Evolutionary conservation across 2,329 filamentous ascomycete genomes (phyloP).

Genomic region (Fusarium falciforme): DNA sequence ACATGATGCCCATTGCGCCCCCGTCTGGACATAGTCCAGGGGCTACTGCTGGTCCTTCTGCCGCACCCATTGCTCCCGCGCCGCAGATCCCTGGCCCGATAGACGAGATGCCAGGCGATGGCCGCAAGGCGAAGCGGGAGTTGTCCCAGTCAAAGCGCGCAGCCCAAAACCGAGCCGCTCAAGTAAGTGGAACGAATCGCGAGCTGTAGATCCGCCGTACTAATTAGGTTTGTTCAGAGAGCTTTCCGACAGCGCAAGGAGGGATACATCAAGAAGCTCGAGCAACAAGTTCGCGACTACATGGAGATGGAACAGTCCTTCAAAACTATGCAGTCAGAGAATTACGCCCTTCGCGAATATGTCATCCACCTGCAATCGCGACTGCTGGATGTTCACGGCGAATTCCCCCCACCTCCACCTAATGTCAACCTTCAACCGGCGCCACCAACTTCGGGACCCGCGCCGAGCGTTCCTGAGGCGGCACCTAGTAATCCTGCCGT

Average conservation of each 20-base stretch:
- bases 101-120: constrained; percentile 56
- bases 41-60: constrained; percentile 42
- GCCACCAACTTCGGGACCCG: constrained; percentile 38
- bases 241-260: constrained; percentile 98
- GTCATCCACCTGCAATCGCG: constrained; percentile 90
- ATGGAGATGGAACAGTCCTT: constrained; percentile 79
- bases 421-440: constrained; percentile 74
- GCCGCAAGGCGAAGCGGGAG: constrained; percentile 87
- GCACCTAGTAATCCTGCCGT: constrained; percentile 44
- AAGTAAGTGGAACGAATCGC: constrained; percentile 71
- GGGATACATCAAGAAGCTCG: constrained; percentile 96
- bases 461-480: constrained; percentile 41
- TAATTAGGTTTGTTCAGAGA: constrained; percentile 67
- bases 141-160: constrained; percentile 95
- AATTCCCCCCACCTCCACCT: constrained; percentile 84
- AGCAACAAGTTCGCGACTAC: constrained; percentile 89
- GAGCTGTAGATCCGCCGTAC: constrained; percentile 5
- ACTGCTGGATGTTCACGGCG: constrained; percentile 84
- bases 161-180: constrained; percentile 94
- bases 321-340: constrained; percentile 87
- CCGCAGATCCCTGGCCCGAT: constrained; percentile 43
- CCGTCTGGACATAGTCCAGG: constrained; percentile 49
- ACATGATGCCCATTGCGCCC: constrained; percentile 54
- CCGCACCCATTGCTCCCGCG: constrained; percentile 47
- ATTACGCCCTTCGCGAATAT: constrained; percentile 91